phyloP scores from a whole-genome alignment of 1,284 basidiomycete species.

The Apiotrichum laibachii region DNA sequence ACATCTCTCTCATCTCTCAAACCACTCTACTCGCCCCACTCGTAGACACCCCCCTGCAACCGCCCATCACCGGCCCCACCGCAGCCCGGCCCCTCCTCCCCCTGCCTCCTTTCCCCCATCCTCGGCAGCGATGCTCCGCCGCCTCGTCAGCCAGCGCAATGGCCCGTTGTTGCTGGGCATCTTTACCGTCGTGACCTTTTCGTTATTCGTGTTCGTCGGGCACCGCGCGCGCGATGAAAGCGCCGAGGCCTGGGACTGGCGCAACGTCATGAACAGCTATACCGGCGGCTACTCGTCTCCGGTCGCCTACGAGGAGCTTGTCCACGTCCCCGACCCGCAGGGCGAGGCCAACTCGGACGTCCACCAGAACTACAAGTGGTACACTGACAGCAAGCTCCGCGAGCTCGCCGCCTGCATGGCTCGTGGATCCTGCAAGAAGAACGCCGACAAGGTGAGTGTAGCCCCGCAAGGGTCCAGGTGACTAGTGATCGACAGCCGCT shows the following conservation, averaged over 20 bases:
- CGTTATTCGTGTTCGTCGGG: background rate
- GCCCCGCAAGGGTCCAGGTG: no score
- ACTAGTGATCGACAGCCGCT: background rate
- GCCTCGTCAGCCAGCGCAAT: background rate
- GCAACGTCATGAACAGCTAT: background rate
- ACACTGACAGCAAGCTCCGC: slow-evolving; percentile 19
- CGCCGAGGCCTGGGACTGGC: background rate
- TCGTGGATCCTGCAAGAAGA: slow-evolving; percentile 9
- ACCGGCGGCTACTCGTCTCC: background rate
- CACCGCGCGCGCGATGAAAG: background rate
- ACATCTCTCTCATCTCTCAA: no score
- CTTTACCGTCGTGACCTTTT: background rate
- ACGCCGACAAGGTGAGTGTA: slow-evolving; percentile 19
- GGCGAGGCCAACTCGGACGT: background rate
- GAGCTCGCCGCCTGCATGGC: slow-evolving; percentile 15
- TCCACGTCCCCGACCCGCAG: background rate
- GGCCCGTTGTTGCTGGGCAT: background rate
- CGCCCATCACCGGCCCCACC: no score
- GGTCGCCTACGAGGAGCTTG: background rate
- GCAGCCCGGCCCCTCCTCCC: no score
- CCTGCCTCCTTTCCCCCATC: background rate
- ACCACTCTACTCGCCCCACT: no score
- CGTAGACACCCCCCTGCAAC: no score
- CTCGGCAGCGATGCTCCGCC: background rate
- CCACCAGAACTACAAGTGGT: slow-evolving; percentile 18